These are phyloP conservation scores for Phytophthora kernoviae DNA, from an alignment of 352 stramenopile genomes.

Conservation along the genomic window DNA sequence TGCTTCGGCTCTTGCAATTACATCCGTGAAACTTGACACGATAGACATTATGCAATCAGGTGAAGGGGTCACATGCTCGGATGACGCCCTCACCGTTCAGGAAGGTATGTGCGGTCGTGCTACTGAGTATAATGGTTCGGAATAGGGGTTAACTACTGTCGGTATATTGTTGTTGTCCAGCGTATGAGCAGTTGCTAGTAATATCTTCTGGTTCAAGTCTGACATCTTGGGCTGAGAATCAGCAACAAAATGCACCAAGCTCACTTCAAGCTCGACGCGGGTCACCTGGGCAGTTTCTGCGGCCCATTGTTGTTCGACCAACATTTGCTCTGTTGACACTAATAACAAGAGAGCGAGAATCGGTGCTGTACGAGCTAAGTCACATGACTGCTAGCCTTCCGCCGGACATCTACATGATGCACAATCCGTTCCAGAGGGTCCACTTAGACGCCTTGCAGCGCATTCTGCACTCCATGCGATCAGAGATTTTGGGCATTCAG, in stretches of 20 bases:
- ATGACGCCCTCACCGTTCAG: not conserved
- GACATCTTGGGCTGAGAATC: slow-evolving; percentile 17
- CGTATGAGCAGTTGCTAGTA: slow-evolving; percentile 41
- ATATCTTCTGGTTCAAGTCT: slow-evolving; percentile 53
- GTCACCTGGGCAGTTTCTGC: not conserved
- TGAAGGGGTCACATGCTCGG: not conserved
- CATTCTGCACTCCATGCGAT: slow-evolving; percentile 36
- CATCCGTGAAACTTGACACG: slow-evolving; percentile 23
- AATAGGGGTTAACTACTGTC: not conserved
- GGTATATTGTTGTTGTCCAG: slow-evolving; percentile 6
- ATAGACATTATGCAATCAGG: slow-evolving; percentile 12
- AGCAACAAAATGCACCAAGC: not conserved
- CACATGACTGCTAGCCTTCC: slow-evolving; percentile 35
- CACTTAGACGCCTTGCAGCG: slow-evolving; percentile 32
- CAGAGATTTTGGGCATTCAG: slow-evolving; percentile 36
- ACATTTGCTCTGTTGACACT: slow-evolving; percentile 43
- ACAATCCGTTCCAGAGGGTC: slow-evolving; percentile 36
- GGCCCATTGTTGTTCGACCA: slow-evolving; percentile 31
- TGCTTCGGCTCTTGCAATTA: slow-evolving; percentile 20
- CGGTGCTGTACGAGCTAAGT: slow-evolving; percentile 35
- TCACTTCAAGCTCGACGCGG: not conserved
- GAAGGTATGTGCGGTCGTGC: slow-evolving; percentile 21
- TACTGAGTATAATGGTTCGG: not conserved
- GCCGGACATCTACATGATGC: slow-evolving; percentile 49
- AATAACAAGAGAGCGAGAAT: slow-evolving; percentile 19